phyloP scores from a whole-genome alignment of 2,329 filamentous ascomycete species.

The Cyclaneusma minus region DNA sequence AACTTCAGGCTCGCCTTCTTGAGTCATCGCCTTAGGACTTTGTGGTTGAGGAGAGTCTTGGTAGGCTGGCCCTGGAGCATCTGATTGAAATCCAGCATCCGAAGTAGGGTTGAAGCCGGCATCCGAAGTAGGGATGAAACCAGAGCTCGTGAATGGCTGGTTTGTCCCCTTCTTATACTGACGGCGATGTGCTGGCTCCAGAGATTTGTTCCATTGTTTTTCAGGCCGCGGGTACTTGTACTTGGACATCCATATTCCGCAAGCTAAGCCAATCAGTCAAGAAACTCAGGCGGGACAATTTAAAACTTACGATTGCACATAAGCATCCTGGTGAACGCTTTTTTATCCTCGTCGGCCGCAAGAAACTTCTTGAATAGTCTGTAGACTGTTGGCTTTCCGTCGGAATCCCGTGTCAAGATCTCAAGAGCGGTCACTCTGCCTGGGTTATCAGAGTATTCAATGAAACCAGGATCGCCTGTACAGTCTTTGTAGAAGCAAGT shows the following conservation, averaged over 20 bases:
- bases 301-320: slow-evolving; percentile 69
- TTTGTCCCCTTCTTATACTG: slow-evolving; percentile 13
- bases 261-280: slow-evolving; percentile 36
- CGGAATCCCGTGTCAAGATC: slow-evolving; percentile 43
- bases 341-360: slow-evolving; percentile 44
- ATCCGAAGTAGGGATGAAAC: slow-evolving; percentile 39
- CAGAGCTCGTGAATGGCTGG: slow-evolving; percentile 24
- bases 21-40: slow-evolving; percentile 5
- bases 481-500: slow-evolving; percentile 75
- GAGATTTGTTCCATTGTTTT: slow-evolving; percentile 72
- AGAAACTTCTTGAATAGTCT: slow-evolving; percentile 67
- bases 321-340: slow-evolving; percentile 52
- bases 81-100: slow-evolving; percentile 37
- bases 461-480: slow-evolving; percentile 51
- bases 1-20: slow-evolving; percentile 4
- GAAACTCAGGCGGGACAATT: slow-evolving; percentile 5
- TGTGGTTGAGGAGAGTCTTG: slow-evolving; percentile 14
- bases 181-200: slow-evolving; percentile 23
- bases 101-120: slow-evolving; percentile 35
- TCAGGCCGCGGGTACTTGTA: slow-evolving; percentile 71
- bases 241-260: slow-evolving; percentile 88
- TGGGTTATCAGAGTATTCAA: slow-evolving; percentile 58
- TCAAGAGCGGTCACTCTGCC: slow-evolving; percentile 63
- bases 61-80: slow-evolving; percentile 33
- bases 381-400: slow-evolving; percentile 48